Evolutionary conservation across 2,329 filamentous ascomycete species (phyloP), one percentile per base, ranked within the genome.

Genomic region (Sarocladiaceae sp.): DNA sequence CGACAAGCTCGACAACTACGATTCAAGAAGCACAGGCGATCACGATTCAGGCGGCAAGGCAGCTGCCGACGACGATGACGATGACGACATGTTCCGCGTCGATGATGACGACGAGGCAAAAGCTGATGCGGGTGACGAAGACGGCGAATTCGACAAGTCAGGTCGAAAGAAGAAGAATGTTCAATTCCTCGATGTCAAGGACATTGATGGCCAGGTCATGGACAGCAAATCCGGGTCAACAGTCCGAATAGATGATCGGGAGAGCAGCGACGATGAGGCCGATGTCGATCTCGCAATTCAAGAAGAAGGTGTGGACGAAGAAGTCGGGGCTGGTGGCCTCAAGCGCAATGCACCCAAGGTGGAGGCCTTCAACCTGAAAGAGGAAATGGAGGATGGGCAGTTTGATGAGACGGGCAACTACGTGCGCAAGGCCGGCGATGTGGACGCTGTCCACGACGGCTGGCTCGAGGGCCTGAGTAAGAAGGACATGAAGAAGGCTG

Each of bases 391-490:
- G 58, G 91, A 97, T 54, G 93, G 93, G 1, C 77, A 82, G 10
- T 98, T 96, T 56, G 93, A 98, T 60, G 85, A 93, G 54, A 71
- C 82, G 1, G 91, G 91, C 9, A 98, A 97, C 62, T 98, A 82
- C 60, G 80, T 98, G 34, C 81, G 93, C 46, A 94, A 94, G 63
- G 90, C 90, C 0, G 78, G 69, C 7, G 93, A 98, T 55, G 88
- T 88, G 1, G 89, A 97, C 54, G 88, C 90, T 1, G 79, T 86
- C 19, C 89, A 98, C 62, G 93, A 98, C 66, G 78, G 77, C 24
- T 98, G 93, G 93, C 68, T 98, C 16, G 86, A 95, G 34, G 93
- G 93, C 0, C 70, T 96, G 16, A 93, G 85, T 53, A 96, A 95
- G 62, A 95, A 91, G 63, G 89, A 96, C 47, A 95, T 97, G 74